phyloP scores from a whole-genome alignment of 495 filamentous ascomycete genomes.

The Penicillium manginii region DNA sequence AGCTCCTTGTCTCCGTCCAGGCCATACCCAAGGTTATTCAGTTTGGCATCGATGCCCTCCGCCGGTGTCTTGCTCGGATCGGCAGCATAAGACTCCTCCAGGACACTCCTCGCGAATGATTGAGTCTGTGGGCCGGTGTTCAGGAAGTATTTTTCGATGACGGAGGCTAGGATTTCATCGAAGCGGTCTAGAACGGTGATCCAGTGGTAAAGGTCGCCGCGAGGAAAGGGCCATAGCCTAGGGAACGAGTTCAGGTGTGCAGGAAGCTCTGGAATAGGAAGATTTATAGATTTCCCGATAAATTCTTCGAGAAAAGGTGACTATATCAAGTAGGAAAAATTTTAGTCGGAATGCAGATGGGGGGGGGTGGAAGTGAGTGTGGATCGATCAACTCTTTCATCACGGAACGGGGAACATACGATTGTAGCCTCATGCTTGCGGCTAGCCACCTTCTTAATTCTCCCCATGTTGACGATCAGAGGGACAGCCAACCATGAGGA shows the following conservation, averaged over 20 bases:
- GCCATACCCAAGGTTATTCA: slow-evolving; percentile 63
- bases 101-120: slow-evolving; percentile 66
- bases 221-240: slow-evolving; percentile 89
- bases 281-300: slow-evolving; percentile 65
- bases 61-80: slow-evolving; percentile 43
- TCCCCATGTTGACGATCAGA: slow-evolving; percentile 70
- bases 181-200: slow-evolving; percentile 94
- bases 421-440: slow-evolving; percentile 91
- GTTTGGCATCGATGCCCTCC: slow-evolving; percentile 54
- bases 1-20: slow-evolving; percentile 79
- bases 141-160: slow-evolving; percentile 81
- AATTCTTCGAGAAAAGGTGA: slow-evolving; percentile 85
- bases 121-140: slow-evolving; percentile 78
- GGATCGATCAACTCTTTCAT: neutral
- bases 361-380: slow-evolving; percentile 9
- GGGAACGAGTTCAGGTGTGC: slow-evolving; percentile 78
- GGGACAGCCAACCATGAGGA: slow-evolving; percentile 54
- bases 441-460: slow-evolving; percentile 94
- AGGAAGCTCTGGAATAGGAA: slow-evolving; percentile 76
- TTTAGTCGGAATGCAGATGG: slow-evolving; percentile 23
- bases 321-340: slow-evolving; percentile 53
- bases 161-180: slow-evolving; percentile 81
- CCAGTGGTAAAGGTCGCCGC: slow-evolving; percentile 98
- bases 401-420: slow-evolving; percentile 58
- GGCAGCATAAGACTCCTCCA: slow-evolving; percentile 56